Percentiles rank a stretch among this genome's conserved stretches.
Evolutionary conservation across 768 basidiomycete genomes (phyloP).

Genomic region (Lyophyllum atratum): DNA sequence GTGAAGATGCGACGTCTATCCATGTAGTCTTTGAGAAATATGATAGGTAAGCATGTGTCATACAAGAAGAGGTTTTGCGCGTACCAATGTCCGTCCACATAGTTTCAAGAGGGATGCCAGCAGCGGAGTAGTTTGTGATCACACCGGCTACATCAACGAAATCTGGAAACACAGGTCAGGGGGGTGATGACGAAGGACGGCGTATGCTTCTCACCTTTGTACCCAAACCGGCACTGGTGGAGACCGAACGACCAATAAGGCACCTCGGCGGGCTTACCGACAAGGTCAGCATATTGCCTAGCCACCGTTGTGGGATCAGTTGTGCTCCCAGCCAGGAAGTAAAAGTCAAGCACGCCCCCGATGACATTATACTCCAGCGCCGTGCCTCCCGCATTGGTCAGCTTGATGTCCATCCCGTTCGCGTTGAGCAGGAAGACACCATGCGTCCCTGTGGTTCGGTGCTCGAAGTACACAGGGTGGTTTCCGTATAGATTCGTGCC

Average conservation of each 20-base stretch:
- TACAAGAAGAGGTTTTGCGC: neutral
- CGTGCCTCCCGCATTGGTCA: constrained; percentile 42
- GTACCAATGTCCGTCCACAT: constrained; percentile 81
- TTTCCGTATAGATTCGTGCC: constrained; percentile 72
- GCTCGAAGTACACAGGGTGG: constrained; percentile 75
- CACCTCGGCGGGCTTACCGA: constrained; percentile 68
- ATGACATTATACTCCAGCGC: constrained; percentile 75
- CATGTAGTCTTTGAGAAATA: constrained; percentile 59
- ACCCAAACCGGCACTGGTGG: constrained; percentile 76
- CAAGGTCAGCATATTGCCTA: constrained; percentile 69
- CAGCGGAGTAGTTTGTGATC: constrained; percentile 60
- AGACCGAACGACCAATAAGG: constrained; percentile 77
- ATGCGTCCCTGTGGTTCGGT: constrained; percentile 65
- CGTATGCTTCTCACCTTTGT: constrained; percentile 45
- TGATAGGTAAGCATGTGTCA: neutral
- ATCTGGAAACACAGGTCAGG: constrained; percentile 35
- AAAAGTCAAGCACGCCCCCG: constrained; percentile 77
- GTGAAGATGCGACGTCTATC: constrained; percentile 68
- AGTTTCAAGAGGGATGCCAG: constrained; percentile 68
- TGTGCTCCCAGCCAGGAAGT: constrained; percentile 72
- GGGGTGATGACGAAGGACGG: neutral
- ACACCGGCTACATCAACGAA: constrained; percentile 64
- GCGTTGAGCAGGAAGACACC: constrained; percentile 71
- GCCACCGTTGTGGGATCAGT: constrained; percentile 58
- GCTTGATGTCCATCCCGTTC: constrained; percentile 78